Conservation (phyloP, 2,329 filamentous ascomycete genomes). For the Bimuria novae-zelandiae region DNA sequence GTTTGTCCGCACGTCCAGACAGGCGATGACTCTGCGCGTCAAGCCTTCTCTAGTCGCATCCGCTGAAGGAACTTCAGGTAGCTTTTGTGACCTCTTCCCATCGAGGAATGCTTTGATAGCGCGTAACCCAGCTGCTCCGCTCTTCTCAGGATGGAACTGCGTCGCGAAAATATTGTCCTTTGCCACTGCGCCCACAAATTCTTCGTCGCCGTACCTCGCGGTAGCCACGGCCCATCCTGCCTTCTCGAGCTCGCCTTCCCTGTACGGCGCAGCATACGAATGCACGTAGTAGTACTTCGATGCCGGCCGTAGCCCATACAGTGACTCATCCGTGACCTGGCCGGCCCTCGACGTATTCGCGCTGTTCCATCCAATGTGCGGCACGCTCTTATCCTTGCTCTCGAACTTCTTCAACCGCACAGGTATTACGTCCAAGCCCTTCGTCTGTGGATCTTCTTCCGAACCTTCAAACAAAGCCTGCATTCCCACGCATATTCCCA, state of each 20-base stretch:
- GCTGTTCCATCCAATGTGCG: conserved; percentile 98
- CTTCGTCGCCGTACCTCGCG: conserved; percentile 82
- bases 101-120: conserved; percentile 85
- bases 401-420: conserved; percentile 76
- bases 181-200: conserved; percentile 88
- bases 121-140: conserved; percentile 82
- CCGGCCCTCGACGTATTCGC: conserved; percentile 65
- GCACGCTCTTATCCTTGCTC: conserved; percentile 81
- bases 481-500: conserved; percentile 94
- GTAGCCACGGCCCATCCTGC: conserved; percentile 93
- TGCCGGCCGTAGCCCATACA: conserved; percentile 77
- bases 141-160: conserved; percentile 98
- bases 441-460: conserved; percentile 71
- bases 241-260: conserved; percentile 71
- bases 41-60: conserved; percentile 65
- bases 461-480: conserved; percentile 90
- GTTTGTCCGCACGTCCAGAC: conserved; percentile 92
- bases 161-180: conserved; percentile 86
- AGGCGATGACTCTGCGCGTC: conserved; percentile 93
- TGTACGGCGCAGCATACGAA: conserved; percentile 84
- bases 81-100: conserved; percentile 63
- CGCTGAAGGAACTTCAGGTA: conserved; percentile 49
- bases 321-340: conserved; percentile 53
- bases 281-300: conserved; percentile 99
- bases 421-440: conserved; percentile 77